Evolutionary conservation across 2,329 filamentous ascomycete species (phyloP).

Genomic region (Pseudogymnoascus sp.): DNA sequence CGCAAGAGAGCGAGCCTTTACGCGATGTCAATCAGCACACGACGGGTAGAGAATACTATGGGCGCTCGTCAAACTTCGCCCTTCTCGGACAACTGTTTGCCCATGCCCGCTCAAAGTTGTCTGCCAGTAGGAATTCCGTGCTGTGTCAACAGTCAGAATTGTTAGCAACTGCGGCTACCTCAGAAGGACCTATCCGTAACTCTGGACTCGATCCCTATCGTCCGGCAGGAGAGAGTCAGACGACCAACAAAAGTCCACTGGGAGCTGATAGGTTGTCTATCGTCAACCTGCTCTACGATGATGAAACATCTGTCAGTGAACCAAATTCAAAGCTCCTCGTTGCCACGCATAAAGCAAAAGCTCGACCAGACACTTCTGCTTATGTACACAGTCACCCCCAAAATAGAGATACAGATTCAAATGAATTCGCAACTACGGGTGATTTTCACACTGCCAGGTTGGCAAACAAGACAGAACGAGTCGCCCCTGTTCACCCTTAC

Average conservation of each 20-base stretch:
- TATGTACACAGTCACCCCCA: neutral
- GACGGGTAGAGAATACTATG: neutral
- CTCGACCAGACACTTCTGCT: neutral
- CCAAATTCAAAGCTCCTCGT: neutral
- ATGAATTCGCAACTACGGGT: neutral
- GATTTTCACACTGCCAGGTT: neutral
- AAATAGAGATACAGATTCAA: neutral
- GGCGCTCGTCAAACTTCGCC: neutral
- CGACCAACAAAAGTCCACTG: neutral
- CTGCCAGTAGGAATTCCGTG: neutral
- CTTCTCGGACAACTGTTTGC: neutral
- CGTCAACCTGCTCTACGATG: neutral
- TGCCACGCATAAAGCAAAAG: neutral
- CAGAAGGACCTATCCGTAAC: neutral
- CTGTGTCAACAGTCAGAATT: neutral
- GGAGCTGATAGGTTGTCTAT: neutral
- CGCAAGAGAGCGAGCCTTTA: neutral
- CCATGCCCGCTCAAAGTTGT: neutral
- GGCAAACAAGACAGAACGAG: neutral
- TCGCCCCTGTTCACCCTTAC: neutral
- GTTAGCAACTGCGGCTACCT: neutral
- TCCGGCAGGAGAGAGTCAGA: neutral
- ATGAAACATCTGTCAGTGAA: neutral
- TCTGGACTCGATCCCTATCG: neutral
- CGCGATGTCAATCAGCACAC: neutral